Conservation (phyloP, 2,329 filamentous ascomycete genomes). For the Colletotrichum paranaense region DNA sequence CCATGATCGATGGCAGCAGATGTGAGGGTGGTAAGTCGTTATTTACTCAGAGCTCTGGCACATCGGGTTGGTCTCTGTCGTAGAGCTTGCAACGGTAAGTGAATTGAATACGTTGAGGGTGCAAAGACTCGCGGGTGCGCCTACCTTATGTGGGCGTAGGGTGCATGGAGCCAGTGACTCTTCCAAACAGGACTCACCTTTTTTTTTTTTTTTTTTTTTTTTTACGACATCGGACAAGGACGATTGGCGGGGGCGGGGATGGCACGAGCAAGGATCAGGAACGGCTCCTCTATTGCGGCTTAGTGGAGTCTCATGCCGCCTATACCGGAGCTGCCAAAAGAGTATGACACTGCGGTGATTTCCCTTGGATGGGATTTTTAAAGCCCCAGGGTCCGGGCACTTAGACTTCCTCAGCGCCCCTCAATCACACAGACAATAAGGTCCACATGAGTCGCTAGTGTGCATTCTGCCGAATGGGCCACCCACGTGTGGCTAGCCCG, state of each 20-base stretch:
- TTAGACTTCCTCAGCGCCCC: no score
- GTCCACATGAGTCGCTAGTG: no score
- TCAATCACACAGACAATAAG: no score
- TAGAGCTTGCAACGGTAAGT: background rate
- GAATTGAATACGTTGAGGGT: background rate
- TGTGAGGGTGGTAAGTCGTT: background rate
- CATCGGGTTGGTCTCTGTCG: constrained; percentile 8
- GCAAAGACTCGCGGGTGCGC: background rate
- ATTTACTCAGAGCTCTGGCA: background rate
- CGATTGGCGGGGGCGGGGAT: background rate
- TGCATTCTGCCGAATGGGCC: no score
- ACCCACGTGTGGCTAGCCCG: no score
- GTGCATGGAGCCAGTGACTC: background rate
- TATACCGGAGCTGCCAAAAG: background rate
- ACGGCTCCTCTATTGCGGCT: background rate
- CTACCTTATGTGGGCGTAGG: background rate
- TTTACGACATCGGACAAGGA: background rate
- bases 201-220: background rate
- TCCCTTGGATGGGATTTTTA: no score
- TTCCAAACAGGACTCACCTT: background rate
- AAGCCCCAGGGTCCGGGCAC: no score
- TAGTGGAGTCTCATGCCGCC: background rate
- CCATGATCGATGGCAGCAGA: constrained; percentile 21
- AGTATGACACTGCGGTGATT: background rate
- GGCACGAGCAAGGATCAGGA: background rate